Evolutionary conservation across 805 yeast genomes (phyloP).

Genomic region (Torulaspora maleeae): DNA sequence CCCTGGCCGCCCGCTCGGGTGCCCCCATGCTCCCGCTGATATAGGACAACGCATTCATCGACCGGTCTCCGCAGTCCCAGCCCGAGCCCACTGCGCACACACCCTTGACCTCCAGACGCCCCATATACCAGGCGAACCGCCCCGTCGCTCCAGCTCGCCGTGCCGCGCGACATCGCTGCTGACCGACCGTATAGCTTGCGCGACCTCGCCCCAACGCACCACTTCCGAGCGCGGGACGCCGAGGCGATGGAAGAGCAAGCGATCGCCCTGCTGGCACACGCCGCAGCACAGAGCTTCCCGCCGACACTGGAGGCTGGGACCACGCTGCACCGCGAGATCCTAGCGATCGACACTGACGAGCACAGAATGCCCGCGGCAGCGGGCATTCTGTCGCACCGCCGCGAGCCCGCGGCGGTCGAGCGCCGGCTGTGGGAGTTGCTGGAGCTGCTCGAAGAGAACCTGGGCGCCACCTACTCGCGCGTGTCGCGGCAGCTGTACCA

Average conservation of each 20-base stretch:
- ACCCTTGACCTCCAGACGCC: too few relatives aligned
- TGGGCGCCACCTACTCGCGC: slow-evolving; percentile 23
- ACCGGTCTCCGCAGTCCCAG: neutral
- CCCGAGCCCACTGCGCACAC: too few relatives aligned
- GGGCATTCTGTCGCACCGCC: neutral
- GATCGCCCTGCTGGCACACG: too few relatives aligned
- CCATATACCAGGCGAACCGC: too few relatives aligned
- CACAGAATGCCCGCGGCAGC: neutral
- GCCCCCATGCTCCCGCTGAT: slow-evolving; percentile 28
- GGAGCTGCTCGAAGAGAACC: slow-evolving; percentile 9
- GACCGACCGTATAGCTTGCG: too few relatives aligned
- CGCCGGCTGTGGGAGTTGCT: slow-evolving; percentile 1
- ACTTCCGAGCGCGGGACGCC: too few relatives aligned
- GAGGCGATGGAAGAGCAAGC: too few relatives aligned
- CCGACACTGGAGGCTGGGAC: too few relatives aligned
- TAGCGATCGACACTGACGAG: slow-evolving; percentile 1
- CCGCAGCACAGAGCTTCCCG: too few relatives aligned
- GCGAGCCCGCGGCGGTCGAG: neutral
- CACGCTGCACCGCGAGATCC: neutral
- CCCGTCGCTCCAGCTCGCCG: too few relatives aligned
- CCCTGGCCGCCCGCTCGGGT: neutral
- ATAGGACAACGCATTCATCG: slow-evolving; percentile 27
- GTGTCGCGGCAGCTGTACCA: slow-evolving; percentile 20
- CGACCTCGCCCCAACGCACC: too few relatives aligned
- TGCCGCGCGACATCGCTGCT: too few relatives aligned